Percentiles rank a stretch among this genome's conserved stretches.
These are phyloP conservation scores for Colletotrichum higginsianum DNA, from an alignment of 2,329 filamentous ascomycete species.

Conservation along the genomic window DNA sequence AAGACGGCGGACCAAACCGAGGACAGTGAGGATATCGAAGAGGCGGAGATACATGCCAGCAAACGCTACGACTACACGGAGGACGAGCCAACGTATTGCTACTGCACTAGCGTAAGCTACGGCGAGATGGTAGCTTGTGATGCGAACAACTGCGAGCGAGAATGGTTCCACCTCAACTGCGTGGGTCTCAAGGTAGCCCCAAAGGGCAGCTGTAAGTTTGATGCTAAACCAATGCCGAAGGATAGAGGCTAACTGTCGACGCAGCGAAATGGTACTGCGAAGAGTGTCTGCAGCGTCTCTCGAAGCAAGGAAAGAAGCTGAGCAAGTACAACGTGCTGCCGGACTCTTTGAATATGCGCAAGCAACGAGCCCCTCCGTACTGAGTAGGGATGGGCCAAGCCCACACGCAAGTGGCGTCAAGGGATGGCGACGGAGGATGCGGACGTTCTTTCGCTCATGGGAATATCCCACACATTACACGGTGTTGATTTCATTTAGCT, in stretches of 20 bases:
- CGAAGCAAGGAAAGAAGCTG: slow-evolving; percentile 67
- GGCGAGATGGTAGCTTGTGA: slow-evolving; percentile 90
- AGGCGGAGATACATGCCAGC: slow-evolving; percentile 73
- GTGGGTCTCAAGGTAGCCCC: slow-evolving; percentile 85
- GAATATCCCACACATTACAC: slow-evolving; percentile 14
- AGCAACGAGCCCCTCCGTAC: slow-evolving; percentile 29
- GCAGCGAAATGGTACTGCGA: slow-evolving; percentile 87
- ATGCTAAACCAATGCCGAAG: not conserved
- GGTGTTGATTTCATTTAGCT: slow-evolving; percentile 29
- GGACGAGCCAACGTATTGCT: slow-evolving; percentile 83
- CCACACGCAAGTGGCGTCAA: not conserved
- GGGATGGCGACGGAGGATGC: slow-evolving; percentile 5
- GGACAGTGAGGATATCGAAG: slow-evolving; percentile 57
- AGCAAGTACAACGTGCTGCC: slow-evolving; percentile 56
- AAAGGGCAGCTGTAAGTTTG: slow-evolving; percentile 79
- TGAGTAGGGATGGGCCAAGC: not conserved
- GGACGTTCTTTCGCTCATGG: slow-evolving; percentile 2
- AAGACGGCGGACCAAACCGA: slow-evolving; percentile 57
- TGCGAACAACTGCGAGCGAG: slow-evolving; percentile 78
- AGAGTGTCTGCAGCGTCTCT: slow-evolving; percentile 79
- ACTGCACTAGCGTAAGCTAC: slow-evolving; percentile 85
- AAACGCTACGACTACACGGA: slow-evolving; percentile 40
- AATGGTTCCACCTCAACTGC: slow-evolving; percentile 90
- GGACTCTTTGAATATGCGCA: slow-evolving; percentile 33
- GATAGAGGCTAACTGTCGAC: slow-evolving; percentile 19